These are phyloP conservation scores for Colletotrichum truncatum DNA, from an alignment of 2,329 filamentous ascomycete genomes.

Conservation along the genomic window DNA sequence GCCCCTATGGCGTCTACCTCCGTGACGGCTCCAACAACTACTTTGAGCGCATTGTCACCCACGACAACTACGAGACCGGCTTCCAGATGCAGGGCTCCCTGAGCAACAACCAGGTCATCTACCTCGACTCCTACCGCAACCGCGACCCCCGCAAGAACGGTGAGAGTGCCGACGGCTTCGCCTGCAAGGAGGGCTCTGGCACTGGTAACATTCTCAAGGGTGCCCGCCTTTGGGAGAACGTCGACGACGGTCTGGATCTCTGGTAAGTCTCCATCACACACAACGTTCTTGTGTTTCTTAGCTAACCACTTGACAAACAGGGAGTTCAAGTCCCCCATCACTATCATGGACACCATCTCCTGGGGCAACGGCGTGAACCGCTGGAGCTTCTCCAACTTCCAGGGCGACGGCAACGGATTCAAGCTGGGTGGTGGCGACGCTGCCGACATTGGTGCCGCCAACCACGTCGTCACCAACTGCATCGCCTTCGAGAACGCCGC, in stretches of 20 bases:
- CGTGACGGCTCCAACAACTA: conserved; percentile 47
- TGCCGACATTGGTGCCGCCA: conserved; percentile 45
- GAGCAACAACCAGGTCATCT: conserved; percentile 49
- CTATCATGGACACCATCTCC: conserved; percentile 52
- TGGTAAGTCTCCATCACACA: conserved; percentile 14
- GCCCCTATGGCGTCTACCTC: conserved; percentile 47
- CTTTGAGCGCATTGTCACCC: conserved; percentile 45
- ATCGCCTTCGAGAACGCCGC: conserved; percentile 53
- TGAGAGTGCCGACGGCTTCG: conserved; percentile 59
- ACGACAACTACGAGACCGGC: conserved; percentile 49
- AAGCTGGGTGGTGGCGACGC: conserved; percentile 52
- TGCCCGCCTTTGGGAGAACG: conserved; percentile 58
- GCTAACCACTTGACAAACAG: conserved; percentile 6
- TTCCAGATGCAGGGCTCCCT: conserved; percentile 45
- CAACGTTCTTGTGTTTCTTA: neutral
- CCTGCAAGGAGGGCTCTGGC: conserved; percentile 55
- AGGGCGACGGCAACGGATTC: conserved; percentile 58
- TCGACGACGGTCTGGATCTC: conserved; percentile 52
- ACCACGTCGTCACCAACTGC: conserved; percentile 54
- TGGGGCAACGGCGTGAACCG: conserved; percentile 58
- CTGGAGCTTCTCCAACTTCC: conserved; percentile 52
- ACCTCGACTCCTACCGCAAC: conserved; percentile 54
- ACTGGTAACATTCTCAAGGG: conserved; percentile 54
- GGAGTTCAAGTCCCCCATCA: conserved; percentile 50
- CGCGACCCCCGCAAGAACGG: conserved; percentile 60